Evolutionary conservation across 768 basidiomycete species (phyloP).

Genomic region (Russula vinacea): DNA sequence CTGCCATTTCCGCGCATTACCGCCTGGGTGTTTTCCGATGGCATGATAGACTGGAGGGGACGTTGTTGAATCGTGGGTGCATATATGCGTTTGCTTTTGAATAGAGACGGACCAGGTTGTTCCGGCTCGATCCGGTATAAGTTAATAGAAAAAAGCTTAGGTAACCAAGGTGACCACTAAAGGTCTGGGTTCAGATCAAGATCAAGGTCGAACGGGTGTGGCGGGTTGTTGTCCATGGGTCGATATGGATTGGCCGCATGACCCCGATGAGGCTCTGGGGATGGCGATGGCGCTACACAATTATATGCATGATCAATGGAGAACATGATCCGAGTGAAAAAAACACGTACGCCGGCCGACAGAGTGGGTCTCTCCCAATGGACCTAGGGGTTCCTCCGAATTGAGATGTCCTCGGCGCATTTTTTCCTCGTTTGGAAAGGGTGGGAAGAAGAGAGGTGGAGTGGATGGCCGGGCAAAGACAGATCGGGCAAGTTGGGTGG

Average conservation of each 20-base stretch:
- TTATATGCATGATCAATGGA: slow-evolving; percentile 13
- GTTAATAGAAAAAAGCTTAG: neutral
- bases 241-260: slow-evolving; percentile 67
- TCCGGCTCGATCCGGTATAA: neutral
- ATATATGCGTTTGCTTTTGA: neutral
- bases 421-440: slow-evolving; percentile 89
- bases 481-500: slow-evolving; percentile 85
- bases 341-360: slow-evolving; percentile 64
- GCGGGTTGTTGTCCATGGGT: slow-evolving; percentile 60
- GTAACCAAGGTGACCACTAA: slow-evolving; percentile 31
- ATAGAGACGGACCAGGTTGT: neutral
- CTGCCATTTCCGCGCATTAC: neutral
- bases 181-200: slow-evolving; percentile 83
- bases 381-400: slow-evolving; percentile 73
- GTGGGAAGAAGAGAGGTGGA: slow-evolving; percentile 80
- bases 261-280: slow-evolving; percentile 48
- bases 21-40: neutral
- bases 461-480: slow-evolving; percentile 64
- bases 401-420: slow-evolving; percentile 82
- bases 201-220: slow-evolving; percentile 72
- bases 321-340: neutral
- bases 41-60: neutral
- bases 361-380: slow-evolving; percentile 76
- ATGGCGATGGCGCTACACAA: slow-evolving; percentile 55
- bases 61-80: neutral